Evolutionary conservation across 441 rosid genomes (phyloP).

Genomic region (Manihot esculenta): DNA sequence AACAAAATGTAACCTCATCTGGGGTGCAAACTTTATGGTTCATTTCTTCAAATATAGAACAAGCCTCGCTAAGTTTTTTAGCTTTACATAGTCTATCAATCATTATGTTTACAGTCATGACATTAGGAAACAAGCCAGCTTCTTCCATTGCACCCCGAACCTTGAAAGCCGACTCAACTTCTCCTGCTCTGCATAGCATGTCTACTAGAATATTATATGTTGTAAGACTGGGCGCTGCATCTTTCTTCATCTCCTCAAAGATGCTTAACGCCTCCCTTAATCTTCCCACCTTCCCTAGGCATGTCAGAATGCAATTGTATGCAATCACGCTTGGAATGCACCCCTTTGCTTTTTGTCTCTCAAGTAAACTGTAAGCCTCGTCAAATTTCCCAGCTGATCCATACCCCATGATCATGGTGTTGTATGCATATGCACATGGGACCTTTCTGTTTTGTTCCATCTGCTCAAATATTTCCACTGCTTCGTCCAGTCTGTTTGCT

Average conservation of each 20-base stretch:
- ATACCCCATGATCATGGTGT: conserved; percentile 95
- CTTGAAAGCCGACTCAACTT: conserved; percentile 63
- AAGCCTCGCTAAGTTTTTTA: conserved; percentile 76
- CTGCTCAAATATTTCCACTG: conserved; percentile 77
- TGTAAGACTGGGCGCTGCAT: conserved; percentile 69
- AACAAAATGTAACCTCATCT: conserved; percentile 75
- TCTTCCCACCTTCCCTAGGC: conserved; percentile 72
- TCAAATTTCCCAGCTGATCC: conserved; percentile 83
- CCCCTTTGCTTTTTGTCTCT: conserved; percentile 86
- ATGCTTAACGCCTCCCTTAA: conserved; percentile 61
- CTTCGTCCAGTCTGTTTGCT: conserved; percentile 75
- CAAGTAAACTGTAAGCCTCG: conserved; percentile 71
- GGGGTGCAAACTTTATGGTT: conserved; percentile 74
- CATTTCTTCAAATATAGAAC: conserved; percentile 68
- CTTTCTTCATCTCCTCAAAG: conserved; percentile 84
- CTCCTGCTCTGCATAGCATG: conserved; percentile 76
- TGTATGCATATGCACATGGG: conserved; percentile 89
- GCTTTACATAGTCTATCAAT: conserved; percentile 92
- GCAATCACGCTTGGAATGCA: conserved; percentile 87
- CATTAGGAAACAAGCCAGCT: conserved; percentile 82
- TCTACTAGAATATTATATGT: conserved; percentile 79
- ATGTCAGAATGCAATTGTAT: conserved; percentile 86
- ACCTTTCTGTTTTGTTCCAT: conserved; percentile 65
- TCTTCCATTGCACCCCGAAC: conserved; percentile 79
- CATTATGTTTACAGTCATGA: conserved; percentile 85